Conservation (phyloP, 768 basidiomycete species). For the Trametes coccinea region DNA sequence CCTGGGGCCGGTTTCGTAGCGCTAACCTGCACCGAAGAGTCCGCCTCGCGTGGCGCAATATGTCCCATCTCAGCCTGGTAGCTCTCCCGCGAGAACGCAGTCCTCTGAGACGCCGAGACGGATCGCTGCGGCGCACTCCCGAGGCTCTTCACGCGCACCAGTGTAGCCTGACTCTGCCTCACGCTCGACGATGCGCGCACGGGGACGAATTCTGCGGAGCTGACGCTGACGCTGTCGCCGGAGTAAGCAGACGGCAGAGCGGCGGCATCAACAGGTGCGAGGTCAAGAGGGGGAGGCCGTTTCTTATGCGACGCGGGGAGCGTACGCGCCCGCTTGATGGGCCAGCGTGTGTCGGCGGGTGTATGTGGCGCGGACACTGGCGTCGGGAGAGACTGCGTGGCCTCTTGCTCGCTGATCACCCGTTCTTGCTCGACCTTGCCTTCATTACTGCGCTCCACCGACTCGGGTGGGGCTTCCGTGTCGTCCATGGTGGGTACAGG, state of each 20-base stretch:
- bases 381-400: conserved; percentile 19
- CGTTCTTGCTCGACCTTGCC: background rate
- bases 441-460: background rate
- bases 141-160: conserved; percentile 23
- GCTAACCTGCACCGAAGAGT: background rate
- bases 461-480: background rate
- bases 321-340: background rate
- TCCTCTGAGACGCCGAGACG: conserved; percentile 19
- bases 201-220: conserved; percentile 1
- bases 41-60: background rate
- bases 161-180: background rate
- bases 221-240: background rate
- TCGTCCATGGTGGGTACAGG: conserved; percentile 2
- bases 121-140: conserved; percentile 20
- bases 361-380: conserved; percentile 17
- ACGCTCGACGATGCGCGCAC: conserved; percentile 4
- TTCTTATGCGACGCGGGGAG: background rate
- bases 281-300: conserved; percentile 1
- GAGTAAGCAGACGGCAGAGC: background rate
- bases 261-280: background rate
- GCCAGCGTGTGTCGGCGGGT: background rate
- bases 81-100: conserved; percentile 22
- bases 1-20: background rate
- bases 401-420: conserved; percentile 11
- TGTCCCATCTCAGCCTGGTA: conserved; percentile 20